Evolutionary conservation across 257 asterid genomes (phyloP), one percentile per base, ranked within the genome.

Genomic region (Cynanchum wilfordii): DNA sequence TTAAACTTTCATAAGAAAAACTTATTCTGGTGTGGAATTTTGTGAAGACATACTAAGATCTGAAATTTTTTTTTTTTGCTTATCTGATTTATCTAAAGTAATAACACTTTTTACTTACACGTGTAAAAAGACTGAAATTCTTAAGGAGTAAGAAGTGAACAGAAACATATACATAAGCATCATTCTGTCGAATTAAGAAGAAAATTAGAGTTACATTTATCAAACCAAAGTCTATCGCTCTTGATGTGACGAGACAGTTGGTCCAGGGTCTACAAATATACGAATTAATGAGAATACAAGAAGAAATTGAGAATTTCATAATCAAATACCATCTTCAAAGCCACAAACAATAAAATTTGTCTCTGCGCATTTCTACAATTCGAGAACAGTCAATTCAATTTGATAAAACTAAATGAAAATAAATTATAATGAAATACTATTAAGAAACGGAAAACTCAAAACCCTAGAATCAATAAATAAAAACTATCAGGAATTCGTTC

Each of bases 391-490:
- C 36, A 25, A 36, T 30, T 54, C 5, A 36, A 3, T 19, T 38
- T 58, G 50, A 42, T 2, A n/a, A 1, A 11, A 17, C 16, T 40
- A 57, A 24, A 36, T 38, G 15, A 57, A 20, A 15, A 17, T 0
- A 20, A 51, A 6, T 42, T 7, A 51, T 5, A 51, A 51, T 16
- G n/a, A 54, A 49, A 9, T 12, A 22, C 20, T 22, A 36, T 52
- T 29, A 36, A 17, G 25, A 15, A 12, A 55, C 3, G 25, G 70
- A 44, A 55, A 20, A 49, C 20, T 4, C 15, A 17, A 29, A 75
- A 75, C 77, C 77, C 77, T 75, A 75, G 22, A 50, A 68, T 66
- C 30, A 12, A 50, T 33, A 24, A 66, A 17, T 44, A 49, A 3
- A 20, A 4, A 75, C 22, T 40, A 52, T 5, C 71, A 25, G 9